phyloP scores from a whole-genome alignment of 2,329 filamentous ascomycete species.

The Fusarium sp. region DNA sequence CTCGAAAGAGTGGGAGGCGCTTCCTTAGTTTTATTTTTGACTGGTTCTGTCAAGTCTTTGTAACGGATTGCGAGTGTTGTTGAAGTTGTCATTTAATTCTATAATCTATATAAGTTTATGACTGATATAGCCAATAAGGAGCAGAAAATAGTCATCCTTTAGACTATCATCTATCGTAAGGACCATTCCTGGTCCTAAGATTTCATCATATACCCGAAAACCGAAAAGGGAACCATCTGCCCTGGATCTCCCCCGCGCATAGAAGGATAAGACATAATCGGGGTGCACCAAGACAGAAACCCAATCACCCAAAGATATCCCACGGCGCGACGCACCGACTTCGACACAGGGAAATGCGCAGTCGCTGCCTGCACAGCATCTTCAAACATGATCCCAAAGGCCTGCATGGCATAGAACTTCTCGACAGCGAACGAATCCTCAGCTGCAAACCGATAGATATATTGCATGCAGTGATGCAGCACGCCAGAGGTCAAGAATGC shows the following conservation, averaged over 20 bases:
- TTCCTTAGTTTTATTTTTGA: background rate
- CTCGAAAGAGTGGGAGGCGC: background rate
- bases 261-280: background rate
- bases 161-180: too few relatives aligned
- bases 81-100: too few relatives aligned
- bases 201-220: background rate
- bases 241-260: background rate
- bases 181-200: too few relatives aligned
- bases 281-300: conserved; percentile 1
- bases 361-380: background rate
- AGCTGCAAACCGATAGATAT: background rate
- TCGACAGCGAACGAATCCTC: background rate
- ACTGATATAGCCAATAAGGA: too few relatives aligned
- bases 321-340: background rate
- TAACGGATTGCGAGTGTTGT: too few relatives aligned
- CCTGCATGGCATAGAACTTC: background rate
- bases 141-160: too few relatives aligned
- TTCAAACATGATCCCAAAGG: background rate
- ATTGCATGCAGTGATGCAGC: conserved; percentile 1
- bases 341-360: accelerated
- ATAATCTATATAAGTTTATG: too few relatives aligned
- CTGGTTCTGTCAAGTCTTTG: too few relatives aligned
- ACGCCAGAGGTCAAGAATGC: background rate
- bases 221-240: conserved; percentile 4
- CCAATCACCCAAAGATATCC: conserved; percentile 2